Evolutionary conservation across 352 stramenopile species (phyloP).

Genomic region (Globisporangium orthogonon): DNA sequence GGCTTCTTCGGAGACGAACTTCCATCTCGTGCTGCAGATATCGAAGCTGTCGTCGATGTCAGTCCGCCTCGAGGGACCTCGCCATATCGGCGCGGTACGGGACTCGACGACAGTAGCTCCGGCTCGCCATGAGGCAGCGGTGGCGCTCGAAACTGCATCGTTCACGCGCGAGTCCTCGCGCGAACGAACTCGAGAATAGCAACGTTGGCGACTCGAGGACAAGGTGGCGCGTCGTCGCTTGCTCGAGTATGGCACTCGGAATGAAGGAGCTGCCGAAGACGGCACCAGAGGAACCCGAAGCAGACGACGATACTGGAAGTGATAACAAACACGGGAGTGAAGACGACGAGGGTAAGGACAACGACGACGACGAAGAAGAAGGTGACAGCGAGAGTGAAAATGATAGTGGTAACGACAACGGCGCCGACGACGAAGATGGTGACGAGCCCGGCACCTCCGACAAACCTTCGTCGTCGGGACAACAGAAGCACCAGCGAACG

Average conservation of each 20-base stretch:
- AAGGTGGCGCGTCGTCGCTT: no score
- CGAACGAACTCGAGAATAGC: neutral
- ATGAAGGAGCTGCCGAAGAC: neutral
- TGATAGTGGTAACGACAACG: constrained; percentile 17
- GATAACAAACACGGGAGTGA: constrained; percentile 17
- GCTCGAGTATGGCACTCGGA: constrained; percentile 4
- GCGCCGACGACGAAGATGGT: constrained; percentile 15
- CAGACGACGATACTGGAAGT: neutral
- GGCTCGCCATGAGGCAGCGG: neutral
- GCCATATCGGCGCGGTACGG: neutral
- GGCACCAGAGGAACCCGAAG: constrained; percentile 2
- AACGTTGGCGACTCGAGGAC: neutral
- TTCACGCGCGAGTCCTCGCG: neutral
- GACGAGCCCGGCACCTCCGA: constrained; percentile 9
- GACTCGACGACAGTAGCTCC: neutral
- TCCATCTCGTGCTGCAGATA: neutral
- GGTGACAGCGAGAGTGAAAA: constrained; percentile 18
- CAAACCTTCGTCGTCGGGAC: neutral
- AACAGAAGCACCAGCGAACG: neutral
- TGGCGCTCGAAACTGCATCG: constrained; percentile 10
- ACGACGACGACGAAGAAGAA: constrained; percentile 14
- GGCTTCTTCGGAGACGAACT: constrained; percentile 1
- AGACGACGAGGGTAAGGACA: constrained; percentile 14
- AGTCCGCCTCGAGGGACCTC: neutral
- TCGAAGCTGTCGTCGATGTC: neutral